Percentiles rank a stretch among this genome's conserved stretches.
Conservation (phyloP, 1,284 basidiomycete genomes). For the Naganishia liquefaciens region DNA sequence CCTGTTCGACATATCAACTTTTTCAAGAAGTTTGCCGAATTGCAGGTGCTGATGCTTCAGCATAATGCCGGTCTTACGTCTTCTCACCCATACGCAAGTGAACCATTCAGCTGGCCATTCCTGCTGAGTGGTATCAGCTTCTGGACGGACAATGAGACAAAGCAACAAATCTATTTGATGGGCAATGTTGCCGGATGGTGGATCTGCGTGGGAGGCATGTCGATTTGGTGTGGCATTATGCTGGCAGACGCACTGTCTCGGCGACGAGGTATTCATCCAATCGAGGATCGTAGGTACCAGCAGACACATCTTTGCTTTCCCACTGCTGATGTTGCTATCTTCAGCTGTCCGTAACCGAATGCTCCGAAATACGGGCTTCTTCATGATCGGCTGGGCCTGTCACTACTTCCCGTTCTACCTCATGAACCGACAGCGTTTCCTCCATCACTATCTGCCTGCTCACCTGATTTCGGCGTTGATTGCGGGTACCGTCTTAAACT, state of each 20-base stretch:
- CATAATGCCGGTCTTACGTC: conserved; percentile 96
- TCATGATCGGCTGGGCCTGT: conserved; percentile 88
- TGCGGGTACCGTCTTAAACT: conserved; percentile 88
- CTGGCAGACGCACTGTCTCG: conserved; percentile 85
- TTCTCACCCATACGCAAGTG: conserved; percentile 91
- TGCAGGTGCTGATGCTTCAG: conserved; percentile 93
- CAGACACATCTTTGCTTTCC: neutral
- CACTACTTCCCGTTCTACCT: conserved; percentile 98
- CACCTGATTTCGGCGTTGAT: conserved; percentile 88
- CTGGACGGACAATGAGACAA: conserved; percentile 84
- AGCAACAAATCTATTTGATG: conserved; percentile 93
- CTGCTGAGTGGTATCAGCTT: conserved; percentile 92
- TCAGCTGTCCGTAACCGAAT: conserved; percentile 84
- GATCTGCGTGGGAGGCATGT: conserved; percentile 79
- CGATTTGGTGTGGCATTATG: conserved; percentile 84
- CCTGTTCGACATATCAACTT: conserved; percentile 81
- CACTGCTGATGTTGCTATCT: neutral
- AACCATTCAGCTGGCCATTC: conserved; percentile 98
- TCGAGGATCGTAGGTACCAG: conserved; percentile 70
- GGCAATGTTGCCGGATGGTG: conserved; percentile 96
- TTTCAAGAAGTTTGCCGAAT: conserved; percentile 89
- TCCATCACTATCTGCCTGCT: conserved; percentile 97
- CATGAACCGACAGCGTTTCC: conserved; percentile 93
- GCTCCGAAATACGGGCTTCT: conserved; percentile 94
- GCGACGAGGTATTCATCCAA: conserved; percentile 78